Base-by-base conservation (phyloP, 2,329 filamentous ascomycete genomes). In the Leptographium lundbergii region DNA sequence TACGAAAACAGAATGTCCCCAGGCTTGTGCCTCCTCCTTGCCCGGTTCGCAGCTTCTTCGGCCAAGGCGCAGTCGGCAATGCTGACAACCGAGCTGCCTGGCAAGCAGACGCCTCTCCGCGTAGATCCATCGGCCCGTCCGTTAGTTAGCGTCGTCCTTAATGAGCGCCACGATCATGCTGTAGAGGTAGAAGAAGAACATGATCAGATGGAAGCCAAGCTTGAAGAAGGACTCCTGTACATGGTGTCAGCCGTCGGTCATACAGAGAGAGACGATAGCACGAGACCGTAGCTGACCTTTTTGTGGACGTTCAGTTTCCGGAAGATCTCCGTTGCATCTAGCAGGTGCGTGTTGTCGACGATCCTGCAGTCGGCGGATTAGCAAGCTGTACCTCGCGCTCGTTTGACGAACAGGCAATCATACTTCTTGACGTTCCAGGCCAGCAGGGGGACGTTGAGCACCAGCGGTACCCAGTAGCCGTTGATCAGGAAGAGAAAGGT, bases 151-250 rank as follows among this genome's bases (percentile, higher is more conserved):
- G 77, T 99, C 94, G 74, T 97, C 94, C 70, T 88, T 86, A 79
- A 99, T 99, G 63, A 99, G 82, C 65, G 94, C 92, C 64, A 96
- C 92, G 67, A 94, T 94, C 89, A 94, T 95, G 86, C 89, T 95
- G 83, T 96, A 96, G 60, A 99, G 87, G 78, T 99, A 99, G 84
- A 97, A 99, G 85, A 99, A 99, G 84, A 99, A 99, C 91, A 99
- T 96, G 77, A 99, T 74, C 62, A 99, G 80, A 75, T 99, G 94
- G 81, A 99, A 99, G 59, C 92, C 94, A 51, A 99, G 89, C 79
- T 99, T 99, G 78, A 94, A 86, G 74, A 99, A 99, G 0, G 94
- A 97, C 84, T 99, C 94, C 91, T 96, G 65, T 22, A 17, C 25
- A 3, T 60, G 19, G 19, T 1, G 34, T 62, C 24, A 61, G 61